A percentile compares a stretch with the other conserved stretches of the same genome.
phyloP scores from a whole-genome alignment of 2,329 filamentous ascomycete species.

The Calonectria montana region DNA sequence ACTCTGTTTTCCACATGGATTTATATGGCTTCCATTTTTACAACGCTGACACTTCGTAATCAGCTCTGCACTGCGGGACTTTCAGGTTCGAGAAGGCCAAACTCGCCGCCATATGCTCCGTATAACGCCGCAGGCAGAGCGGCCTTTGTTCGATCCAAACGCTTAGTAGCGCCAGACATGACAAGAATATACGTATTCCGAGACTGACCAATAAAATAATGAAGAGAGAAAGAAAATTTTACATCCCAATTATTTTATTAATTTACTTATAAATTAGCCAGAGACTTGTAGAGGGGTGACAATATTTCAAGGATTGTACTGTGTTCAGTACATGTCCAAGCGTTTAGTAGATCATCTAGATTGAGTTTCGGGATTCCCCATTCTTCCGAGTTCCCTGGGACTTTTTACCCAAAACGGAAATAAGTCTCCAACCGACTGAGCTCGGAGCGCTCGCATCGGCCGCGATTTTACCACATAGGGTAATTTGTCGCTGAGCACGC shows the following conservation, averaged over 20 bases:
- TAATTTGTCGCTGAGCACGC: not conserved
- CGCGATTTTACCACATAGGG: not conserved
- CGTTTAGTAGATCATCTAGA: not conserved
- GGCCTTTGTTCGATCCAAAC: constrained; percentile 20
- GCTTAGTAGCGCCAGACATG: not conserved
- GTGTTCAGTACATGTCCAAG: not conserved
- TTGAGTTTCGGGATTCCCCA: not conserved
- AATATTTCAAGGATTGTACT: too few species aligned
- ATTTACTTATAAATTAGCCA: too few species aligned
- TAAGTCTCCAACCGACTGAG: not conserved
- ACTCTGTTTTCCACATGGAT: not conserved
- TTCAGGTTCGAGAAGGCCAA: constrained; percentile 21
- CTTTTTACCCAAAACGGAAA: not conserved
- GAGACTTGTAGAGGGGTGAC: too few species aligned
- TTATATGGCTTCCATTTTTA: not conserved
- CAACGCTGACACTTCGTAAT: not conserved
- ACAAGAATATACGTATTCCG: too few species aligned
- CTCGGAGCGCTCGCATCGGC: not conserved
- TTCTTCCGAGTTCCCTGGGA: not conserved
- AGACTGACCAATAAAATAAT: too few species aligned
- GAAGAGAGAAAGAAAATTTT: too few species aligned
- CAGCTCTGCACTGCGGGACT: constrained; percentile 22
- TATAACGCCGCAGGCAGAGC: constrained; percentile 19
- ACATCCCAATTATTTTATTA: too few species aligned
- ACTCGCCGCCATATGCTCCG: constrained; percentile 24